These are phyloP conservation scores for Candida dubliniensis DNA, from an alignment of 1,139 yeast species.

Conservation along the genomic window DNA sequence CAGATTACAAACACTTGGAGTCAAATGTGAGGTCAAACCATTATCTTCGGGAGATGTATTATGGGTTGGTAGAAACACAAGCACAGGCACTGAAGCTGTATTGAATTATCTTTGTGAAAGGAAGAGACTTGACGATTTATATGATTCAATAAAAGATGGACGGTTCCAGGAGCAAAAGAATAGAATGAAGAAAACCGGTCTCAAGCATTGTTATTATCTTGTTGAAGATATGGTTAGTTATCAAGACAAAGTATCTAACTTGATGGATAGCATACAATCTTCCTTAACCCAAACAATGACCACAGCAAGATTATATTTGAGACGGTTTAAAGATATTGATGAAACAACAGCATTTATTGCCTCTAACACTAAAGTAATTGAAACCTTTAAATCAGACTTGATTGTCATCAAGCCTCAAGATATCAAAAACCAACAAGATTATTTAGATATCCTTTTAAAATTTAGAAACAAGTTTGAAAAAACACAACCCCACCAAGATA, in stretches of 20 bases:
- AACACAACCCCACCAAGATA: constrained; percentile 4
- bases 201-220: constrained; percentile 68
- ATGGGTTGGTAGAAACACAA: constrained; percentile 78
- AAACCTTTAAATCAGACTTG: constrained; percentile 37
- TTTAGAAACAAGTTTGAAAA: constrained; percentile 48
- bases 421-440: constrained; percentile 55
- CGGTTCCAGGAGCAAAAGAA: constrained; percentile 83
- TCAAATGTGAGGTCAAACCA: constrained; percentile 54
- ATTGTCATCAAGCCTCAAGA: constrained; percentile 51
- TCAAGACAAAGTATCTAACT: constrained; percentile 33
- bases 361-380: constrained; percentile 54
- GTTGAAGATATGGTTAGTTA: constrained; percentile 68
- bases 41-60: constrained; percentile 83
- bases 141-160: constrained; percentile 81
- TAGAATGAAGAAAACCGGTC: constrained; percentile 67
- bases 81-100: constrained; percentile 61
- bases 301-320: constrained; percentile 64
- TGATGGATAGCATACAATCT: constrained; percentile 70
- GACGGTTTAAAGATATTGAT: constrained; percentile 69
- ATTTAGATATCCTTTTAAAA: constrained; percentile 34
- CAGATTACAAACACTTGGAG: constrained; percentile 51
- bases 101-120: constrained; percentile 84
- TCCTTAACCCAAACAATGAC: constrained; percentile 74
- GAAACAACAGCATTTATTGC: constrained; percentile 70
- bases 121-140: constrained; percentile 84